A percentile compares a stretch with the other conserved stretches of the same genome.
Evolutionary conservation across 2,329 filamentous ascomycete species (phyloP).

Genomic region (Ophiostoma angusticollis): DNA sequence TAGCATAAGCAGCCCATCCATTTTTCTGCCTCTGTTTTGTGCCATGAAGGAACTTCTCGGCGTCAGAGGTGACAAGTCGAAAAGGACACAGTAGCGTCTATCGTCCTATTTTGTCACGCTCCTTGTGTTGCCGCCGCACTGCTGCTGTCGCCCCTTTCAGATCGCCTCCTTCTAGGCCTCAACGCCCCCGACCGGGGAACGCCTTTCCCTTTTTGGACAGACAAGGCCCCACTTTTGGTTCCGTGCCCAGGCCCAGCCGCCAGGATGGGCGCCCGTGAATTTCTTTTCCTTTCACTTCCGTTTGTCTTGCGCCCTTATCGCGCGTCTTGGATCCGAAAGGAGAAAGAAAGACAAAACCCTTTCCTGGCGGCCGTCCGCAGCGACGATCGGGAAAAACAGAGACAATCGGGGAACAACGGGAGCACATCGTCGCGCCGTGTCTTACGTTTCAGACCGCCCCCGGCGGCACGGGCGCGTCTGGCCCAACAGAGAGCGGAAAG

Average conservation of each 20-base stretch:
- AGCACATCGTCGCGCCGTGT: conserved; percentile 9
- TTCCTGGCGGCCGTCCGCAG: too few species aligned
- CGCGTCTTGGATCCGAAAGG: neutral
- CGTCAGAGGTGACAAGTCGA: too few species aligned
- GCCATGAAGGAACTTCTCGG: too few species aligned
- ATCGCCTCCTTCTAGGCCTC: neutral
- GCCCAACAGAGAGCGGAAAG: too few species aligned
- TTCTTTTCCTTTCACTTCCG: neutral
- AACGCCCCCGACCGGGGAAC: conserved; percentile 7
- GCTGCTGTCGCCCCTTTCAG: too few species aligned
- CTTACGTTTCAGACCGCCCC: conserved; percentile 12
- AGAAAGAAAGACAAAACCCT: neutral
- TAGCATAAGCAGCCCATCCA: too few species aligned
- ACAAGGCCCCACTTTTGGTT: conserved; percentile 8
- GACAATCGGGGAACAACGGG: neutral
- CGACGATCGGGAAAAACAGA: neutral
- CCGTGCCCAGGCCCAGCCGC: conserved; percentile 6
- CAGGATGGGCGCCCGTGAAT: conserved; percentile 1
- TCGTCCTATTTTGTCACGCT: too few species aligned
- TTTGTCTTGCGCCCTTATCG: neutral
- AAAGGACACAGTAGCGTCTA: too few species aligned
- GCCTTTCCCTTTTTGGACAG: neutral
- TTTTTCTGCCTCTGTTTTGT: too few species aligned
- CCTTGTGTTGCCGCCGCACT: too few species aligned
- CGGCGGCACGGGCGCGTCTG: conserved; percentile 11